Base-by-base conservation (phyloP, 2,329 filamentous ascomycete genomes). In the Beauveria brongniartii region DNA sequence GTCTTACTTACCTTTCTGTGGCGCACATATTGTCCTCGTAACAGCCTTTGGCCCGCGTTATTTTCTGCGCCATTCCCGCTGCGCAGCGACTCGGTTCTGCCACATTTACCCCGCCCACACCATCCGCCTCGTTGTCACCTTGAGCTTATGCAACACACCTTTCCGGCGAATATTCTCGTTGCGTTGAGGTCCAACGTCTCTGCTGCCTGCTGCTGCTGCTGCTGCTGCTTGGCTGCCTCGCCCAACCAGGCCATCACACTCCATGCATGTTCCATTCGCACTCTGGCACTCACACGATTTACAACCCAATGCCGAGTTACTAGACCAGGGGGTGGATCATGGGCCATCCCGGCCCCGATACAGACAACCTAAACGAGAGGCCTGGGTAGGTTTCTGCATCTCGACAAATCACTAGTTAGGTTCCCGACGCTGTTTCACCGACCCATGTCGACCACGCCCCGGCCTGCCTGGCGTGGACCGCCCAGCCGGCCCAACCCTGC, bases 61-160 rank as follows among this genome's bases (percentile, higher is more conserved):
- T 52, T 34, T n/a, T 54, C 43, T 34, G 20, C 54, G 20, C n/a
- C 37, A 24, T 54, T 28, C 22, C 22, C 28, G 51, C 47, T 18
- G 16, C 37, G n/a, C 24, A 34, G n/a, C n/a, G 28, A 44, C 48
- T 53, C n/a, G 48, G 48, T 59, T 59, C 56, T 59, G 56, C 56
- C 52, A 12, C 37, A 26, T 37, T 12, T 58, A 43, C 56, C 40
- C 56, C 48, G 48, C 56, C 56, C 56, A 51, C 56, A 30, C 56
- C 37, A 26, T 30, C 53, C 14, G 14, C 28, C n/a, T 28, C 28
- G 5, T 43, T 28, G n/a, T 34, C 14, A n/a, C 43, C 41, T n/a
- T 55, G 37, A 28, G 34, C 51, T 20, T 53, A 34, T 53, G 51
- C 51, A 53, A 14, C 20, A 14, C 34, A 53, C 20, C 51, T 53